Evolutionary conservation across 129 eudicot species (phyloP).

Genomic region (Oenanthe sinensis): DNA sequence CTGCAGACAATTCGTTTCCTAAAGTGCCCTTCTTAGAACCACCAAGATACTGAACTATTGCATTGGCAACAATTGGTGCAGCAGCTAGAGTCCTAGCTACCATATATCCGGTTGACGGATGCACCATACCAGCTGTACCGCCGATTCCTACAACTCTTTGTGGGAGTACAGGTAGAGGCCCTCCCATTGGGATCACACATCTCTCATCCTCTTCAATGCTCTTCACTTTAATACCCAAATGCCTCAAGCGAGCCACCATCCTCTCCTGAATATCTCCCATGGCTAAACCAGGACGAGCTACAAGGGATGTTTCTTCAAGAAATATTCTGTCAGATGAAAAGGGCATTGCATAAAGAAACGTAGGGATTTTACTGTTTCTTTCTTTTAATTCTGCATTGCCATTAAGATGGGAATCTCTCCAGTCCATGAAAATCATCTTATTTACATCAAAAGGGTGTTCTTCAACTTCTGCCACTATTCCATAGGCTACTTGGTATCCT

Average conservation of each 20-base stretch:
- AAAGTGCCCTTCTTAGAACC: slow-evolving; percentile 32
- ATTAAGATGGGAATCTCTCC: slow-evolving; percentile 93
- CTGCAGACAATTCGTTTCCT: slow-evolving; percentile 56
- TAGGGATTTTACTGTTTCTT: slow-evolving; percentile 70
- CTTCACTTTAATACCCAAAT: slow-evolving; percentile 82
- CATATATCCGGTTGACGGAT: slow-evolving; percentile 98
- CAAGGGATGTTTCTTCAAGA: slow-evolving; percentile 95
- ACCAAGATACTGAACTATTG: slow-evolving; percentile 70
- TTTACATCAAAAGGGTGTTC: slow-evolving; percentile 89
- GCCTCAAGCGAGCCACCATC: slow-evolving; percentile 87
- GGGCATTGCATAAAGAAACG: slow-evolving; percentile 97
- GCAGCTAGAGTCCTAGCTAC: slow-evolving; percentile 98
- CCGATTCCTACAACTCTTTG: slow-evolving; percentile 98
- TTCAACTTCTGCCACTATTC: slow-evolving; percentile 90
- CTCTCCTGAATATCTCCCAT: slow-evolving; percentile 90
- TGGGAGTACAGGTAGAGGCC: slow-evolving; percentile 89
- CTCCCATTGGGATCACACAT: slow-evolving; percentile 97
- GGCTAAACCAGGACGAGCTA: slow-evolving; percentile 86
- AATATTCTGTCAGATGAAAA: slow-evolving; percentile 72
- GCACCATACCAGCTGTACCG: slow-evolving; percentile 99
- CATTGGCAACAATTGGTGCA: slow-evolving; percentile 81
- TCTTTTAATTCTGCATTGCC: slow-evolving; percentile 46
- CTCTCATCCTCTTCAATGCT: slow-evolving; percentile 93
- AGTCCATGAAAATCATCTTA: slow-evolving; percentile 97
- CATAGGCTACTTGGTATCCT: slow-evolving; percentile 98